Conservation (phyloP, 139 green algal genomes). For the Desmodesmus armatus region DNA sequence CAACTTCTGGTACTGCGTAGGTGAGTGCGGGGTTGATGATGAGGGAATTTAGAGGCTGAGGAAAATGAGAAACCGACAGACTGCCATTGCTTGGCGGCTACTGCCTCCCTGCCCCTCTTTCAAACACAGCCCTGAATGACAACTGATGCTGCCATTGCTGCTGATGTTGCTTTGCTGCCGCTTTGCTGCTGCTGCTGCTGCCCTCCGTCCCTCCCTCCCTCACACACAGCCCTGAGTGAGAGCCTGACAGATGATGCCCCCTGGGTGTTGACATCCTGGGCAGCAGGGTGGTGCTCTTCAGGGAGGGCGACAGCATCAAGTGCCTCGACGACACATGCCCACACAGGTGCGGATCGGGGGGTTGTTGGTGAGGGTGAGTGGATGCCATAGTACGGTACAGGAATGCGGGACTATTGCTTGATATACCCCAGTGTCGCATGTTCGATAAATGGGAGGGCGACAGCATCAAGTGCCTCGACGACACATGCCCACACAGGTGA, state of each 20-base stretch:
- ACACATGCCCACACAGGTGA: slow-evolving; percentile 85
- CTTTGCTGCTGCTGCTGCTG: neutral
- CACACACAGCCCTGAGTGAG: slow-evolving; percentile 61
- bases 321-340: slow-evolving; percentile 85
- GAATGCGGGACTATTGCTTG: too few relatives aligned
- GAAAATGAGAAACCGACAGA: too few relatives aligned
- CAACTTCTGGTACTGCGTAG: slow-evolving; percentile 84
- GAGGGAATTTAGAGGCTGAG: too few relatives aligned
- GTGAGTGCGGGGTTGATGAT: slow-evolving; percentile 29
- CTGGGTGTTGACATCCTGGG: slow-evolving; percentile 81
- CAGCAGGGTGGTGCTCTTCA: slow-evolving; percentile 79
- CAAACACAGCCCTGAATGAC: too few relatives aligned
- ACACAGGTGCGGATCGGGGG: slow-evolving; percentile 79
- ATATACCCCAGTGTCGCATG: too few relatives aligned
- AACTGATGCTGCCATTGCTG: neutral
- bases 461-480: slow-evolving; percentile 68
- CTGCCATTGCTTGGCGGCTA: too few relatives aligned
- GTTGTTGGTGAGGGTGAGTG: too few relatives aligned
- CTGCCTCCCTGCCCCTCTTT: too few relatives aligned
- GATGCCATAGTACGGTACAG: too few relatives aligned
- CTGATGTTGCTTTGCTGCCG: neutral
- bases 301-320: slow-evolving; percentile 61
- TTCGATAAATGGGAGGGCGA: slow-evolving; percentile 42
- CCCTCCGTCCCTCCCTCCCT: neutral
- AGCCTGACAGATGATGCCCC: slow-evolving; percentile 61